Base-by-base conservation (phyloP, 371 early-diverging fungal genomes). In the Rhizopus arrhizus region DNA sequence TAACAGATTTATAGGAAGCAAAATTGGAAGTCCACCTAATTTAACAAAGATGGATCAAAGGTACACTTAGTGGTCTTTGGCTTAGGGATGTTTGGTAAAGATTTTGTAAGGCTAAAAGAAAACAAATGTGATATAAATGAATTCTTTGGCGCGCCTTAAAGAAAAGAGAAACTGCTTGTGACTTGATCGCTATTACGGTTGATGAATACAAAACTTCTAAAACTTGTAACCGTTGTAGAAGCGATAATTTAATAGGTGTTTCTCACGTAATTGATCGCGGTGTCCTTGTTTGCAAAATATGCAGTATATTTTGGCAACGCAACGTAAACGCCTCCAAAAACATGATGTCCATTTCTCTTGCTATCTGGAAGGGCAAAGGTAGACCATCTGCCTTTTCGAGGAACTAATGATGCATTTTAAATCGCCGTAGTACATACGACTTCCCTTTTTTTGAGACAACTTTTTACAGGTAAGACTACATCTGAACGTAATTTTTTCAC, bases 261-360 rank as follows among this genome's bases (percentile, higher is more conserved):
- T 4, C 42, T 32, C 6, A 31, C 32, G 10, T 43, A 13, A 48
- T 50, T 5, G 51, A 34, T 15, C 12, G n/a, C 32, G 40, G 53
- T 53, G 40, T 42, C 7, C 43, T 49, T 3, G 8, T 51, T 4
- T 53, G 45, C 28, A 35, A 47, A 53, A 53, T 11, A 3, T 47
- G 53, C 42, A 48, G 35, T 36, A 51, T 9, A 15, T 4, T 36
- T 5, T 62, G 62, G 56, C 41, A 62, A 7, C 34, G 62, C n/a
- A n/a, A n/a, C n/a, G n/a, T n/a, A n/a, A n/a, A n/a, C n/a, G n/a
- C n/a, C n/a, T n/a, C n/a, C n/a, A 62, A 51, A 36, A 62, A 62
- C 15, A 62, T 56, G 51, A 5, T 56, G 8, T 3, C 15, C 2
- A 56, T 51, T 41, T 16, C 55, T 4, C 4, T 32, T 4, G n/a